Percentiles rank a stretch among this genome's conserved stretches.
phyloP scores from a whole-genome alignment of 176 grass and related monocot species.

The Triticum monococcum region DNA sequence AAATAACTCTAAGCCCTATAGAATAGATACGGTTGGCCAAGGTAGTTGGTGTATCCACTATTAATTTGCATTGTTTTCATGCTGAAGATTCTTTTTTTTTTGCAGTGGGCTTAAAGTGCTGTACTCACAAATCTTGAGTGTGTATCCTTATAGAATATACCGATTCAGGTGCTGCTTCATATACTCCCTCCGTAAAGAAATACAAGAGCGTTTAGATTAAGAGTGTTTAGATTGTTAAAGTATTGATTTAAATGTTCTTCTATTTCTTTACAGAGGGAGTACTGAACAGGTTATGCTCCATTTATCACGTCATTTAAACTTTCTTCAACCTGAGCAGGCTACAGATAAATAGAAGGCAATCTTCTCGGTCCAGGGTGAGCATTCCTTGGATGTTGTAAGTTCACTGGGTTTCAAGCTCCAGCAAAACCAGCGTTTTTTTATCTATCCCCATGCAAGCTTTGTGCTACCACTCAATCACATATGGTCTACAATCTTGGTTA shows the following conservation, averaged over 20 bases:
- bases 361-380: background rate
- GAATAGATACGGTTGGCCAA: background rate
- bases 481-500: no score
- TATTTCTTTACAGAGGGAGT: no score
- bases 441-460: no score
- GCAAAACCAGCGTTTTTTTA: constrained; percentile 31
- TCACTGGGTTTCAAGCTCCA: constrained; percentile 38
- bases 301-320: background rate
- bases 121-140: background rate
- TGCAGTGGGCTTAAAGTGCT: background rate
- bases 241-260: no score
- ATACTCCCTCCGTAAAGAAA: no score
- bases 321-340: constrained; percentile 32
- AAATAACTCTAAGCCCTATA: background rate
- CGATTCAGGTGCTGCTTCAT: background rate
- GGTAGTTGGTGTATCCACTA: background rate
- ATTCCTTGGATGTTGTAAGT: constrained; percentile 8
- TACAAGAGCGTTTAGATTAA: no score
- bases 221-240: no score
- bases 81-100: background rate
- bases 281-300: no score
- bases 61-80: constrained; percentile 10
- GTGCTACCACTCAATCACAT: no score
- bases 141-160: background rate
- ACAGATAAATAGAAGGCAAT: constrained; percentile 7